Evolutionary conservation across 352 stramenopile genomes (phyloP).

Genomic region (Phytophthora podocarpi): DNA sequence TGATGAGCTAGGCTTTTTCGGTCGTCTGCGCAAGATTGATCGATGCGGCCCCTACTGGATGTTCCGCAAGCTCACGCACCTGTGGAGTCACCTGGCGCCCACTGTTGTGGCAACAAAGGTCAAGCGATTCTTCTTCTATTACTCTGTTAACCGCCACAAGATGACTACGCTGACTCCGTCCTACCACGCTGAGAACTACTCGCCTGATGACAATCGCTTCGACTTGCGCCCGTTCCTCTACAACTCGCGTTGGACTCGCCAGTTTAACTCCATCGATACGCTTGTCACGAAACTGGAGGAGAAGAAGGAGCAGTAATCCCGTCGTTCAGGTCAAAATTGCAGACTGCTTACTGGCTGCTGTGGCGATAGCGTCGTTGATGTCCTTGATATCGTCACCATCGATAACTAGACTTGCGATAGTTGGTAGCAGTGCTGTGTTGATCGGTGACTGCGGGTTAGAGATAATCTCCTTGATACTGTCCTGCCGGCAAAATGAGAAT

Average conservation of each 20-base stretch:
- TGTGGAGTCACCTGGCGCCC: constrained; percentile 90
- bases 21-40: constrained; percentile 95
- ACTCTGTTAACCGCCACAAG: constrained; percentile 98
- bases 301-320: constrained; percentile 63
- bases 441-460: constrained; percentile 34
- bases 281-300: constrained; percentile 81
- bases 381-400: constrained; percentile 40
- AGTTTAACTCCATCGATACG: constrained; percentile 95
- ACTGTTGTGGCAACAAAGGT: constrained; percentile 85
- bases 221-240: constrained; percentile 98
- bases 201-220: constrained; percentile 99
- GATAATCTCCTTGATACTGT: constrained; percentile 41
- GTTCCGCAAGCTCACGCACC: constrained; percentile 86
- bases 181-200: constrained; percentile 99
- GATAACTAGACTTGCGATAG: constrained; percentile 44
- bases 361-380: constrained; percentile 44
- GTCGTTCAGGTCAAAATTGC: constrained; percentile 19
- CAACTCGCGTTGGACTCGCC: constrained; percentile 94
- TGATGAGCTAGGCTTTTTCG: constrained; percentile 96
- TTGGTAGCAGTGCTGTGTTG: constrained; percentile 35
- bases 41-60: constrained; percentile 96
- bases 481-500: constrained; percentile 75
- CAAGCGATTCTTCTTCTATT: constrained; percentile 99
- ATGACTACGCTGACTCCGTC: constrained; percentile 98
- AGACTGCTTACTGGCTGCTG: constrained; percentile 33